phyloP scores from a whole-genome alignment of 2,329 filamentous ascomycete species.

The Akanthomyces muscarius region DNA sequence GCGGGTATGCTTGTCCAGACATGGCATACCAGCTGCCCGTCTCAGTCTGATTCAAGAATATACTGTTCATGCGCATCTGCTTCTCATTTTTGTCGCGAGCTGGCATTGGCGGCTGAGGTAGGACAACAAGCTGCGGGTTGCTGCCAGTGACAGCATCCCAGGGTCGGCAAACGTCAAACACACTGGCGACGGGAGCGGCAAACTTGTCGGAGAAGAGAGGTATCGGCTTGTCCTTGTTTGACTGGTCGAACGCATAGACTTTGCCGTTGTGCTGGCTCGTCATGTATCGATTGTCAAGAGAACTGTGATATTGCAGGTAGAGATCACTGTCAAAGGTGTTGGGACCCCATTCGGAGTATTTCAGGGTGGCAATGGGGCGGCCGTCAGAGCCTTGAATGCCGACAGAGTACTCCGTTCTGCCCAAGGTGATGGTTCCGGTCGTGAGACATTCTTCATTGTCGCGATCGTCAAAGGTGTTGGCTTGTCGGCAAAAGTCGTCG shows the following conservation, averaged over 20 bases:
- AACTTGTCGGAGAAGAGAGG: conserved; percentile 66
- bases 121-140: conserved; percentile 73
- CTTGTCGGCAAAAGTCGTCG: conserved; percentile 69
- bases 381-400: conserved; percentile 73
- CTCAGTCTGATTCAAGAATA: conserved; percentile 84
- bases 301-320: conserved; percentile 71
- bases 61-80: conserved; percentile 56
- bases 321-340: conserved; percentile 90
- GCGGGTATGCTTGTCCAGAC: conserved; percentile 80
- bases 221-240: conserved; percentile 45
- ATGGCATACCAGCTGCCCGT: conserved; percentile 91
- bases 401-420: conserved; percentile 85
- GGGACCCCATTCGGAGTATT: conserved; percentile 89
- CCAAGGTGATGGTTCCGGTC: conserved; percentile 75
- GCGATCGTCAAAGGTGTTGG: conserved; percentile 62
- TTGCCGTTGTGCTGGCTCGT: conserved; percentile 82
- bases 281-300: conserved; percentile 84
- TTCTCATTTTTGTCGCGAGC: conserved; percentile 45
- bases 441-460: conserved; percentile 73
- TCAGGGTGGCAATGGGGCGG: conserved; percentile 79
- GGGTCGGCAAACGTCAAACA: conserved; percentile 83
- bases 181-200: conserved; percentile 73
- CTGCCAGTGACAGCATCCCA: conserved; percentile 57
- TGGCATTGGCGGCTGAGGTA: conserved; percentile 77
- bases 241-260: conserved; percentile 74